Conservation (phyloP, 2,329 filamentous ascomycete species). For the Neonectria punicea region DNA sequence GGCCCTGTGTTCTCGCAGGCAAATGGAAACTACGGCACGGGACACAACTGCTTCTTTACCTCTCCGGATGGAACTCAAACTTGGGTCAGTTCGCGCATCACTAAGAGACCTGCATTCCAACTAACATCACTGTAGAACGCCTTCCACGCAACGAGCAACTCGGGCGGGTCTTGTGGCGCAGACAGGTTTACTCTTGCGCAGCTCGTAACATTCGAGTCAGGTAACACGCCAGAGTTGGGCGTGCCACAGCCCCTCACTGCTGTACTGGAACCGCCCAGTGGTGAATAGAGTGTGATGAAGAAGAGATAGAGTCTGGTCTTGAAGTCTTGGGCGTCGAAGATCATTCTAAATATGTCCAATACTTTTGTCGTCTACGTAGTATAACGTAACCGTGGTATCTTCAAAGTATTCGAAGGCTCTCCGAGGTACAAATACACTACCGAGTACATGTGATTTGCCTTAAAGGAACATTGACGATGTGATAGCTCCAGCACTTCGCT, state of each 20-base stretch:
- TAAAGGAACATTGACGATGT: no score
- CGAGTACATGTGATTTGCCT: no score
- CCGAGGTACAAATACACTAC: no score
- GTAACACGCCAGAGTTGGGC: slow-evolving; percentile 10
- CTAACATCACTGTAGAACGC: slow-evolving; percentile 11
- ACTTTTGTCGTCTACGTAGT: no score
- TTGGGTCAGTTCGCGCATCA: slow-evolving; percentile 47
- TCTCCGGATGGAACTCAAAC: slow-evolving; percentile 63
- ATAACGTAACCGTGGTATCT: no score
- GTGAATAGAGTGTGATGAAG: slow-evolving; percentile 3
- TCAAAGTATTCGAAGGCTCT: no score
- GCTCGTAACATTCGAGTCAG: slow-evolving; percentile 2
- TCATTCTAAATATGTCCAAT: no score
- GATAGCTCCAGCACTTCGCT: no score
- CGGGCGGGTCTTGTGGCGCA: slow-evolving; percentile 9
- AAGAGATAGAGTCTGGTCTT: background rate
- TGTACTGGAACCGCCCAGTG: slow-evolving; percentile 8
- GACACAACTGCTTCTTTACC: slow-evolving; percentile 66
- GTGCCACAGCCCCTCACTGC: slow-evolving; percentile 15
- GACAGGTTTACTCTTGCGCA: slow-evolving; percentile 17
- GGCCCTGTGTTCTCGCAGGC: slow-evolving; percentile 61
- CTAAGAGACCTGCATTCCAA: background rate
- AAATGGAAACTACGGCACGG: slow-evolving; percentile 66
- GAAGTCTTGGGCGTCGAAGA: no score
- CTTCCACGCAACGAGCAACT: slow-evolving; percentile 17